phyloP scores from a whole-genome alignment of 2,329 filamentous ascomycete species.

The Penicillium sp. region DNA sequence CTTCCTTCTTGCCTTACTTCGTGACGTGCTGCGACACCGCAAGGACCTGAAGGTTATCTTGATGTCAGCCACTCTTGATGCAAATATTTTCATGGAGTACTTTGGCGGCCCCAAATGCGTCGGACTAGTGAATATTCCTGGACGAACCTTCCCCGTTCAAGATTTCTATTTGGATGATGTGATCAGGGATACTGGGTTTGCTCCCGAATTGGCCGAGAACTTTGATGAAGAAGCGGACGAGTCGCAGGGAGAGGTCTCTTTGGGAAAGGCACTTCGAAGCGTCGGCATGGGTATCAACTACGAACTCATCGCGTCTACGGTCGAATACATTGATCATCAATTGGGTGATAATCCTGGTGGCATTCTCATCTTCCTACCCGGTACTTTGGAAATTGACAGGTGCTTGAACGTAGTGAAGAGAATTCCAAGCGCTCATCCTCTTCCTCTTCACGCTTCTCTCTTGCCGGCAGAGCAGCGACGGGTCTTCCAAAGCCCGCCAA shows the following conservation, averaged over 20 bases:
- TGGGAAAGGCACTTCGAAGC: conserved; percentile 65
- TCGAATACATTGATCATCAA: conserved; percentile 73
- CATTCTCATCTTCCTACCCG: conserved; percentile 92
- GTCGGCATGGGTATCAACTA: conserved; percentile 87
- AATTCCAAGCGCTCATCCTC: conserved; percentile 64
- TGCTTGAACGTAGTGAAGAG: conserved; percentile 63
- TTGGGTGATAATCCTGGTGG: conserved; percentile 70
- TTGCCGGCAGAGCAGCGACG: conserved; percentile 80
- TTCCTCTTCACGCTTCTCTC: conserved; percentile 87
- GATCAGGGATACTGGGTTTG: conserved; percentile 70
- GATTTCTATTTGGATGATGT: conserved; percentile 90
- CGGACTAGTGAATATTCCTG: conserved; percentile 77
- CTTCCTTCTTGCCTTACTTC: conserved; percentile 80
- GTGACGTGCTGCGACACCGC: conserved; percentile 68
- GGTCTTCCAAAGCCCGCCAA: conserved; percentile 72
- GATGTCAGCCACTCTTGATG: conserved; percentile 95
- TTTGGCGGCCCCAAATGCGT: conserved; percentile 68
- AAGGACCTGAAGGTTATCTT: conserved; percentile 82
- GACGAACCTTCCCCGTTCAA: conserved; percentile 81
- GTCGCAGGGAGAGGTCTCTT: conserved; percentile 40
- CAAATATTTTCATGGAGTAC: conserved; percentile 75
- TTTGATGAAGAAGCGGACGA: conserved; percentile 38
- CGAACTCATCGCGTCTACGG: conserved; percentile 71
- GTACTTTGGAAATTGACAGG: conserved; percentile 83
- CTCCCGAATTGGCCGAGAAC: conserved; percentile 32